Conservation (phyloP, 352 stramenopile species). For the Phytophthora fragariae region DNA sequence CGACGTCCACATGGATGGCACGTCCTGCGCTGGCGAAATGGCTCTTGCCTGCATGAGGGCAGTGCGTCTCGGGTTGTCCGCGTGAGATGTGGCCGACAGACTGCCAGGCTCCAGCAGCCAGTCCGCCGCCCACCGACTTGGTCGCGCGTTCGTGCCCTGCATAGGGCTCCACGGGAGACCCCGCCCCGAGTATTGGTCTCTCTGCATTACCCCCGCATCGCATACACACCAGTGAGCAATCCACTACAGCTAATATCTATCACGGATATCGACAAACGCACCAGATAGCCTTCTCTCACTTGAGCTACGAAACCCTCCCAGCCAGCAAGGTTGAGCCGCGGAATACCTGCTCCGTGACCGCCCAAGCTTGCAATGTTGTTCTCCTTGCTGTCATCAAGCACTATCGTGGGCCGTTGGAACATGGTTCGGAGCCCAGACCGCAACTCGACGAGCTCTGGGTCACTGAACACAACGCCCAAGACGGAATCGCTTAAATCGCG, state of each 20-base stretch:
- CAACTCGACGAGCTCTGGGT: constrained; percentile 20
- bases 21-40: background rate
- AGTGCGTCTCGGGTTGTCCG: background rate
- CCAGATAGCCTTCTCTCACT: constrained; percentile 40
- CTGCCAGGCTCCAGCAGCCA: constrained; percentile 34
- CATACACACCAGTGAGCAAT: constrained; percentile 7
- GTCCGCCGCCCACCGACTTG: constrained; percentile 23
- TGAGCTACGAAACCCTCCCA: constrained; percentile 39
- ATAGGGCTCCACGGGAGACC: constrained; percentile 12
- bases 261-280: constrained; percentile 8
- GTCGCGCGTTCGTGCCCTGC: background rate
- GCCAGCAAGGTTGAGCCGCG: constrained; percentile 32
- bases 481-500: constrained; percentile 32
- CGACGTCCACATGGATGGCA: constrained; percentile 40
- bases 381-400: constrained; percentile 31
- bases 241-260: constrained; percentile 1
- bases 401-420: constrained; percentile 27
- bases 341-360: background rate
- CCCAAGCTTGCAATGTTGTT: background rate
- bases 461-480: constrained; percentile 27
- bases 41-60: background rate
- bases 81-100: constrained; percentile 13
- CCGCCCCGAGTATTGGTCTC: constrained; percentile 26
- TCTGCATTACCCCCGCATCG: constrained; percentile 15
- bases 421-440: constrained; percentile 20